Evolutionary conservation across 73 alveolate species (phyloP).

Genomic region (Blepharisma japonicum): DNA sequence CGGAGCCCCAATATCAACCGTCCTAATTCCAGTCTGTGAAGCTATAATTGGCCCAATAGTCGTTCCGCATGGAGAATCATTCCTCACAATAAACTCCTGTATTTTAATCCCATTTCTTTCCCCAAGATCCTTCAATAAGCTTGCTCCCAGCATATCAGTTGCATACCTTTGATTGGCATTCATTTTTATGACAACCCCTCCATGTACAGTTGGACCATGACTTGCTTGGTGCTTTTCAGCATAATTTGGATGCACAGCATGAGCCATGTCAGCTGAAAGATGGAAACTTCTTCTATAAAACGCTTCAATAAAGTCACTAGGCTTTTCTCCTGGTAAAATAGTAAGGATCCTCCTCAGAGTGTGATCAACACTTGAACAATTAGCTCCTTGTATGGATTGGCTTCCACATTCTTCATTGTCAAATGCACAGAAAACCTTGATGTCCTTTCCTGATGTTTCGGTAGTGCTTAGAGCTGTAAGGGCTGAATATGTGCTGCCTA

Average conservation of each 20-base stretch:
- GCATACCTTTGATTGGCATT: conserved; percentile 93
- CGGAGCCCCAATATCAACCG: conserved; percentile 97
- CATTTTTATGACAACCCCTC: conserved; percentile 90
- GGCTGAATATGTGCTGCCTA: conserved; percentile 85
- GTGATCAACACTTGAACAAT: conserved; percentile 74
- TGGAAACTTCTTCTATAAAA: conserved; percentile 74
- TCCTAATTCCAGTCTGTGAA: conserved; percentile 90
- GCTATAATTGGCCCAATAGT: conserved; percentile 97
- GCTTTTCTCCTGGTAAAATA: conserved; percentile 49
- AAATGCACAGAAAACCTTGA: conserved; percentile 79
- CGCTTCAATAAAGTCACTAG: conserved; percentile 65
- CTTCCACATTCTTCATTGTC: conserved; percentile 98
- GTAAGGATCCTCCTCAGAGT: conserved; percentile 77
- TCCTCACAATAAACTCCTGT: conserved; percentile 93
- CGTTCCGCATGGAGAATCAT: conserved; percentile 95
- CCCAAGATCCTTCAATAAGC: conserved; percentile 83
- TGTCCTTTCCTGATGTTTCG: conserved; percentile 68
- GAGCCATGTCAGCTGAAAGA: conserved; percentile 97
- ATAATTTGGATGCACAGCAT: conserved; percentile 95
- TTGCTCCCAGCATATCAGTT: conserved; percentile 86
- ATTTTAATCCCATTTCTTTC: conserved; percentile 74
- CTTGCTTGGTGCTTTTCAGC: conserved; percentile 88
- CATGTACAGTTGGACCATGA: conserved; percentile 85
- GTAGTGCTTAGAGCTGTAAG: conserved; percentile 81
- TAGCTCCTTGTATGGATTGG: conserved; percentile 93